phyloP scores from a whole-genome alignment of 768 basidiomycete genomes.

The Porpolomopsis calyptriformis region DNA sequence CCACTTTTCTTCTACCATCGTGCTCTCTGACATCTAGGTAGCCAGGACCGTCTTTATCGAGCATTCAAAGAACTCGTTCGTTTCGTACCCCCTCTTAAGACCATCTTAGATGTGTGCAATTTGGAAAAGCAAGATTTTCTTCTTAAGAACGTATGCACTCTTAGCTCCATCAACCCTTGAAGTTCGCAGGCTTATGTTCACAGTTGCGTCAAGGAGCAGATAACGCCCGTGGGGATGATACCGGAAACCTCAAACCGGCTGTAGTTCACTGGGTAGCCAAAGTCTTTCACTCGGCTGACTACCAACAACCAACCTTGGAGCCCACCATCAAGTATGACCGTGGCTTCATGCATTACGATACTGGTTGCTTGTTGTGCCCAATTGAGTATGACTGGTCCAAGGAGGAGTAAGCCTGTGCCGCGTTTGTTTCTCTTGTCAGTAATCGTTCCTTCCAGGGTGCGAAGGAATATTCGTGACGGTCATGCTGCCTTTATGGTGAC shows the following conservation, averaged over 20 bases:
- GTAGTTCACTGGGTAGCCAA: background rate
- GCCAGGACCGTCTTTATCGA: background rate
- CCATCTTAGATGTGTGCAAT: background rate
- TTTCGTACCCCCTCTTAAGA: background rate
- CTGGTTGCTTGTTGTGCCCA: background rate
- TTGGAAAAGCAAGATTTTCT: background rate
- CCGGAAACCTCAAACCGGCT: background rate
- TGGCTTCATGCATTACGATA: background rate
- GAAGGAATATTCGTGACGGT: constrained; percentile 9
- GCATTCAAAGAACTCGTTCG: background rate
- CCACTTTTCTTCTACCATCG: background rate
- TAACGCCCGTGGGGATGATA: background rate
- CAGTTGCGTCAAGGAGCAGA: background rate
- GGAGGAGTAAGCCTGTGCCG: background rate
- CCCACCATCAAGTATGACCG: background rate
- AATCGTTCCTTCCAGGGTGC: constrained; percentile 3
- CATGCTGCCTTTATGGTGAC: constrained; percentile 13
- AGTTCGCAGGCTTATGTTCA: background rate
- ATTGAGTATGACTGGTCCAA: background rate
- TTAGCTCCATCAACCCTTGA: background rate
- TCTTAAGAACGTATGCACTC: background rate
- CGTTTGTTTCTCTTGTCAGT: background rate
- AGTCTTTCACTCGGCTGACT: background rate
- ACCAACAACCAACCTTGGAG: background rate
- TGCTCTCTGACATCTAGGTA: background rate